These are phyloP conservation scores for Crassisporium funariophilum DNA, from an alignment of 768 basidiomycete species.

Conservation along the genomic window DNA sequence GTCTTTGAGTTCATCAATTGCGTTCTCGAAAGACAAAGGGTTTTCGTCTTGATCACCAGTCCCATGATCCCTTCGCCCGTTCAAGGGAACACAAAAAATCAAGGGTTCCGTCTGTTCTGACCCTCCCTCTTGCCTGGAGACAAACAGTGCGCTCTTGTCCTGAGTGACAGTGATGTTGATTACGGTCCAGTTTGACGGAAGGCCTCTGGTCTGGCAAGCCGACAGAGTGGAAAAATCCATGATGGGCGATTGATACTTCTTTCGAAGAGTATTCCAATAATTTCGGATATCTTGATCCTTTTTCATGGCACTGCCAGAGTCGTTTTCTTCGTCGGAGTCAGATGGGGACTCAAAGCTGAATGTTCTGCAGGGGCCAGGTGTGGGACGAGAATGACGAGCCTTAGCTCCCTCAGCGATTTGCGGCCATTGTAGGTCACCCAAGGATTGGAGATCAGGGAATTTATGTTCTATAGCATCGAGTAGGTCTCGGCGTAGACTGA, in stretches of 20 bases:
- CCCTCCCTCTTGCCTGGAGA: constrained; percentile 73
- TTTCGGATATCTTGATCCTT: constrained; percentile 37
- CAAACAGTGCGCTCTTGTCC: constrained; percentile 80
- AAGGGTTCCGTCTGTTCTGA: constrained; percentile 52
- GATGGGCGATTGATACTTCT: constrained; percentile 52
- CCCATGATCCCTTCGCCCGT: constrained; percentile 75
- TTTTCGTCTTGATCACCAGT: constrained; percentile 67
- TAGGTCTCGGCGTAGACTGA: constrained; percentile 86
- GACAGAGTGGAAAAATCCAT: constrained; percentile 46
- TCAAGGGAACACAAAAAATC: constrained; percentile 87
- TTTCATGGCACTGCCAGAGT: constrained; percentile 19
- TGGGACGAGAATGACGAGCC: constrained; percentile 34
- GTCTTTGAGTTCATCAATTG: constrained; percentile 69
- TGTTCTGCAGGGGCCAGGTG: constrained; percentile 11
- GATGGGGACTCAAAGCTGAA: constrained; percentile 18
- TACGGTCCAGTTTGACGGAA: constrained; percentile 83
- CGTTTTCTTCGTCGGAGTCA: constrained; percentile 41
- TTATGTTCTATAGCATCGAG: constrained; percentile 80
- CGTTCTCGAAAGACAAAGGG: constrained; percentile 75
- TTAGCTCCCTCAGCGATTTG: constrained; percentile 48
- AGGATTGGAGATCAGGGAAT: constrained; percentile 41
- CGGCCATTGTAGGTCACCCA: constrained; percentile 82
- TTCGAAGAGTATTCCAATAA: constrained; percentile 66
- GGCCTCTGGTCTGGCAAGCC: constrained; percentile 37
- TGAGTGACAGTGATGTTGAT: constrained; percentile 83